These are phyloP conservation scores for Phytophthora sp. DNA, from an alignment of 352 stramenopile genomes.

Conservation along the genomic window DNA sequence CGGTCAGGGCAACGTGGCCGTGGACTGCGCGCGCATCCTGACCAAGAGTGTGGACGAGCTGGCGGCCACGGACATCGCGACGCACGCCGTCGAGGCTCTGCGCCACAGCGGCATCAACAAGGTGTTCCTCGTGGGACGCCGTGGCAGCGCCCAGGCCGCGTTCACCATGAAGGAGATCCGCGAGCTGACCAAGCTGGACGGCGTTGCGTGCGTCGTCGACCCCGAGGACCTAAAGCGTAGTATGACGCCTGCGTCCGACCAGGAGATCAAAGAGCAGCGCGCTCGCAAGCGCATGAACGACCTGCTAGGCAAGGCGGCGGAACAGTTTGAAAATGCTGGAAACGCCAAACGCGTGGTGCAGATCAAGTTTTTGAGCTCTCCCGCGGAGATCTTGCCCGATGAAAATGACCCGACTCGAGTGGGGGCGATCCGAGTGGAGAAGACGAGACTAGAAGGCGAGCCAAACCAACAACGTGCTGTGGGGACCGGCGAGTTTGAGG, in stretches of 20 bases:
- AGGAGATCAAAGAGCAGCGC: slow-evolving; percentile 89
- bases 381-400: slow-evolving; percentile 71
- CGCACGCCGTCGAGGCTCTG: slow-evolving; percentile 89
- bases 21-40: slow-evolving; percentile 97
- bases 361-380: slow-evolving; percentile 93
- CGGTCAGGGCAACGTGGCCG: slow-evolving; percentile 97
- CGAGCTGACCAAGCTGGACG: slow-evolving; percentile 87
- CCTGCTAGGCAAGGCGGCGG: slow-evolving; percentile 69
- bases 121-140: slow-evolving; percentile 92
- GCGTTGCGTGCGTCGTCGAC: slow-evolving; percentile 87
- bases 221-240: slow-evolving; percentile 89
- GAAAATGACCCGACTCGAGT: slow-evolving; percentile 56
- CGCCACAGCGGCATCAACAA: slow-evolving; percentile 72
- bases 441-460: slow-evolving; percentile 88
- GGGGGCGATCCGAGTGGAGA: slow-evolving; percentile 84
- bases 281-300: slow-evolving; percentile 88
- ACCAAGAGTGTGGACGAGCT: slow-evolving; percentile 92
- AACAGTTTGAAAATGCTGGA: slow-evolving; percentile 29
- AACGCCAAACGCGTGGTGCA: slow-evolving; percentile 57
- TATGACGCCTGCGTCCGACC: slow-evolving; percentile 77
- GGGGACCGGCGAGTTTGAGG: slow-evolving; percentile 88
- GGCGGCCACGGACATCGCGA: slow-evolving; percentile 92
- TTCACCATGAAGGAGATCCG: slow-evolving; percentile 98
- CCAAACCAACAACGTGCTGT: slow-evolving; percentile 80
- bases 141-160: slow-evolving; percentile 95